phyloP scores from a whole-genome alignment of 345 rosid genomes.

The Eutrema heterophyllum region DNA sequence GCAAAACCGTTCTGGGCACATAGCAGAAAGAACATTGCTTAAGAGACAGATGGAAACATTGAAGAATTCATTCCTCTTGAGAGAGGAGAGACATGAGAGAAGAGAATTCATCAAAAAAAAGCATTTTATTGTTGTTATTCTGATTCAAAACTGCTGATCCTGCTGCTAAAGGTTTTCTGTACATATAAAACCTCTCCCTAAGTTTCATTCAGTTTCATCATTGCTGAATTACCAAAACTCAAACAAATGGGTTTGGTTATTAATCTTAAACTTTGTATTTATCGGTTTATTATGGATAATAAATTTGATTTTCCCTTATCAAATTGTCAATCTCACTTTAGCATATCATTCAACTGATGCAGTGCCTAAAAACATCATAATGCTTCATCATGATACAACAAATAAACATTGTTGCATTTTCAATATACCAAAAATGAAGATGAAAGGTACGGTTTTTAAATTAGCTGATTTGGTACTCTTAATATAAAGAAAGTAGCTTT shows the following conservation, averaged over 20 bases:
- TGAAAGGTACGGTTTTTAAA: not conserved
- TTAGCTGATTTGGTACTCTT: not conserved
- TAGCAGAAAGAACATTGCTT: slow-evolving; percentile 46
- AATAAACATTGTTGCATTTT: too few species aligned
- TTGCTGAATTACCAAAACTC: slow-evolving; percentile 1
- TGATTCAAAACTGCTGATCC: slow-evolving; percentile 20
- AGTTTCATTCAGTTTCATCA: slow-evolving; percentile 25
- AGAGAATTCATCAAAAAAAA: not conserved
- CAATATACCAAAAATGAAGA: too few species aligned
- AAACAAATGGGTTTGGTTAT: slow-evolving; percentile 7
- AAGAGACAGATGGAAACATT: slow-evolving; percentile 9
- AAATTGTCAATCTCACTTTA: not conserved
- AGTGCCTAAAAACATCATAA: too few species aligned
- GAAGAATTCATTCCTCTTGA: slow-evolving; percentile 6
- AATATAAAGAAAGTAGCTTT: not conserved
- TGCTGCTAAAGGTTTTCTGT: slow-evolving; percentile 21
- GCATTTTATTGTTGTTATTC: slow-evolving; percentile 13
- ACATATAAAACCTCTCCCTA: slow-evolving; percentile 17
- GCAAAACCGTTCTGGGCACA: slow-evolving; percentile 67
- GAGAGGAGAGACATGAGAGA: not conserved
- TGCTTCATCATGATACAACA: too few species aligned
- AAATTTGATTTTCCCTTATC: not conserved
- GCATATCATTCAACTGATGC: too few species aligned
- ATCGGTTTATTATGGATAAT: not conserved
- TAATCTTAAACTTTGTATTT: not conserved